A percentile compares a stretch with the other conserved stretches of the same genome.
Evolutionary conservation across 1,139 yeast species (phyloP).

Genomic region (Suhomyces anneliseae): DNA sequence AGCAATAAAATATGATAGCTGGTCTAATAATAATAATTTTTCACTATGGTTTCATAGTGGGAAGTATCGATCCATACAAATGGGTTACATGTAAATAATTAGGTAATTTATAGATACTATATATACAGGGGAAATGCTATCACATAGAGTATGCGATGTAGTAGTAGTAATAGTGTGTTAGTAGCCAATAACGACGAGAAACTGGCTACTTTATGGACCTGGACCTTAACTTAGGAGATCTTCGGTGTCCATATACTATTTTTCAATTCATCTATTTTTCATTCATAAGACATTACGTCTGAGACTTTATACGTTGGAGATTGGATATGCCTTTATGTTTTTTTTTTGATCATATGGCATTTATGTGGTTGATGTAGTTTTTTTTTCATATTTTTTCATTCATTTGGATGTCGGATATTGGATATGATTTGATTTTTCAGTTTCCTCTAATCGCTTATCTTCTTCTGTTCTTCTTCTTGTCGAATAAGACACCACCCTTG

Average conservation of each 20-base stretch:
- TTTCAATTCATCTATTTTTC: neutral
- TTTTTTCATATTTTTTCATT: too few species aligned
- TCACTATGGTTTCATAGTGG: too few species aligned
- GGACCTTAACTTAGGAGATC: too few species aligned
- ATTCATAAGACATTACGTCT: too few species aligned
- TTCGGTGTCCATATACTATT: neutral
- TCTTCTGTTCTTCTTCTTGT: constrained; percentile 46
- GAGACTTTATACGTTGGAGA: too few species aligned
- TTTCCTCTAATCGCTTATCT: constrained; percentile 12
- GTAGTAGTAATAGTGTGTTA: too few species aligned
- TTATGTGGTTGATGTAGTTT: neutral
- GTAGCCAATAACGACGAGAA: too few species aligned
- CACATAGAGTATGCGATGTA: neutral
- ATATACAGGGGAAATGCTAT: constrained; percentile 5
- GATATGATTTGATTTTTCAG: constrained; percentile 1
- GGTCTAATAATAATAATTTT: too few species aligned
- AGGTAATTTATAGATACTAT: constrained; percentile 11
- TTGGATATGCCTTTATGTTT: too few species aligned
- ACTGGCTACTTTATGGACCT: too few species aligned
- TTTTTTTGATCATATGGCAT: too few species aligned
- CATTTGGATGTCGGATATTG: neutral
- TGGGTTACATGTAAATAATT: constrained; percentile 7
- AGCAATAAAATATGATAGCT: too few species aligned
- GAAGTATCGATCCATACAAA: neutral
- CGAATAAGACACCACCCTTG: constrained; percentile 61